phyloP scores from a whole-genome alignment of 441 rosid genomes.

The Gossypium armourianum region DNA sequence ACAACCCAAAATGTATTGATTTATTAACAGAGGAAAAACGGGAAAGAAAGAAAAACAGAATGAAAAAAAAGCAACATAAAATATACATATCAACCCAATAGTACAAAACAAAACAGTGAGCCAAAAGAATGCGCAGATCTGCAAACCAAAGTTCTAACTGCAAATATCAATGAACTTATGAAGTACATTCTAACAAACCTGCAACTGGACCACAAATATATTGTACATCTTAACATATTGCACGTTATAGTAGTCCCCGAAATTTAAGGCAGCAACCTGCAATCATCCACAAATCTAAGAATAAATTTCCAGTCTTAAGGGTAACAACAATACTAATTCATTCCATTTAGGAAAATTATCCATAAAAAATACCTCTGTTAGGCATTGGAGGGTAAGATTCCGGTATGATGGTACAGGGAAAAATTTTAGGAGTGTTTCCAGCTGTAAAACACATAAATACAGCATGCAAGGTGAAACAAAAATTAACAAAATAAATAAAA shows the following conservation, averaged over 20 bases:
- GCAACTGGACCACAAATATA: constrained; percentile 28
- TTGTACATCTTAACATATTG: constrained; percentile 78
- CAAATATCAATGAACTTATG: constrained; percentile 4
- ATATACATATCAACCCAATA: not conserved
- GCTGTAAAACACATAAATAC: constrained; percentile 32
- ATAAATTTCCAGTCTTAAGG: constrained; percentile 1
- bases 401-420: constrained; percentile 74
- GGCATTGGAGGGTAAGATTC: constrained; percentile 90
- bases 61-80: not conserved
- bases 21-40: not conserved
- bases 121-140: not conserved
- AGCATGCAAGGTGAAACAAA: constrained; percentile 12
- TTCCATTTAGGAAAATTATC: not conserved
- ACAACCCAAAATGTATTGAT: not conserved
- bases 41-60: not conserved
- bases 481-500: constrained; percentile 8
- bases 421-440: constrained; percentile 85
- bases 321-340: not conserved
- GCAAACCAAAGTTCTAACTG: constrained; percentile 1
- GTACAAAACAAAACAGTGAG: not conserved
- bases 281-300: constrained; percentile 16
- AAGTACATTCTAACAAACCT: constrained; percentile 32
- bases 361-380: constrained; percentile 64
- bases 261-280: constrained; percentile 85
- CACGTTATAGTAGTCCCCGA: constrained; percentile 75